These are phyloP conservation scores for Infundibulicybe gibba DNA, from an alignment of 768 basidiomycete genomes.

Conservation along the genomic window DNA sequence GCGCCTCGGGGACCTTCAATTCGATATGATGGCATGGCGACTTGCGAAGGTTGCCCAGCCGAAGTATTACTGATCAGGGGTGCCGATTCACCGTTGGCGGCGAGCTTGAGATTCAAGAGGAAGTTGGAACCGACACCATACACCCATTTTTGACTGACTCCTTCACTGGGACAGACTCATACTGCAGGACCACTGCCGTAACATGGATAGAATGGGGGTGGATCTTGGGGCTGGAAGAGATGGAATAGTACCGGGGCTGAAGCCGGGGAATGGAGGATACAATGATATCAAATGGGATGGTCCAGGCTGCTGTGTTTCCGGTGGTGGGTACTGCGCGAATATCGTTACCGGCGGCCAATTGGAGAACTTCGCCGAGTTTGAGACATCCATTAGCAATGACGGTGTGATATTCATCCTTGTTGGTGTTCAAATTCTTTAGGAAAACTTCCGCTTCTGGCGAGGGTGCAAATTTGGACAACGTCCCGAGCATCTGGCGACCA, in stretches of 20 bases:
- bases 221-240: constrained; percentile 95
- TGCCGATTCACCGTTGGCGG: constrained; percentile 55
- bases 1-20: constrained; percentile 90
- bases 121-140: constrained; percentile 96
- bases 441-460: constrained; percentile 69
- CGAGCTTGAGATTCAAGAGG: constrained; percentile 86
- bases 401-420: constrained; percentile 85
- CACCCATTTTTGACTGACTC: constrained; percentile 60
- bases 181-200: constrained; percentile 94
- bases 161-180: constrained; percentile 62
- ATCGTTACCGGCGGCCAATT: constrained; percentile 84
- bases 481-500: constrained; percentile 89
- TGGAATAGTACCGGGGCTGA: constrained; percentile 97
- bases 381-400: constrained; percentile 79
- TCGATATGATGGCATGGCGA: constrained; percentile 65
- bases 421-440: constrained; percentile 72
- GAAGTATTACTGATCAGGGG: constrained; percentile 33
- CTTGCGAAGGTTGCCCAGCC: constrained; percentile 26
- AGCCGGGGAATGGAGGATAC: constrained; percentile 91
- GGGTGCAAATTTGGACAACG: constrained; percentile 86
- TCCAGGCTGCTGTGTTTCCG: constrained; percentile 82
- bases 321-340: constrained; percentile 49
- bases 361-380: constrained; percentile 90
- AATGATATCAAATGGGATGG: constrained; percentile 95
- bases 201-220: constrained; percentile 88